Percentiles rank a stretch among this genome's conserved stretches.
Evolutionary conservation across 306 rosid species (phyloP).

Genomic region (Sindora glabra): DNA sequence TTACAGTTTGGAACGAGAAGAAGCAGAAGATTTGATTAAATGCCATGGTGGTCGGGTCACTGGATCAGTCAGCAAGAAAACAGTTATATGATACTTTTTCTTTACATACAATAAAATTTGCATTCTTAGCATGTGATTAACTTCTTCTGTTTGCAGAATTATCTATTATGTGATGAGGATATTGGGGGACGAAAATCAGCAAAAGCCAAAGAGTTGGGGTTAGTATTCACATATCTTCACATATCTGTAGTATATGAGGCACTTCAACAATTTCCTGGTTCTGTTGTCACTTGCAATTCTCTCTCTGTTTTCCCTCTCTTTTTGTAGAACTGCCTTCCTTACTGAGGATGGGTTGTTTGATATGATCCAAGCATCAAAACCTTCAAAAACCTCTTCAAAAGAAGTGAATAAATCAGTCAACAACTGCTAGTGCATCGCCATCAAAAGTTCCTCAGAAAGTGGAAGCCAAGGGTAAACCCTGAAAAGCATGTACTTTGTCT

Average conservation of each 20-base stretch:
- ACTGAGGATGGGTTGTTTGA: constrained; percentile 93
- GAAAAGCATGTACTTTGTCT: neutral
- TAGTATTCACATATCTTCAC: constrained; percentile 28
- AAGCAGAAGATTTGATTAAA: constrained; percentile 95
- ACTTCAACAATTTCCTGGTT: neutral
- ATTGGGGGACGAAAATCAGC: constrained; percentile 86
- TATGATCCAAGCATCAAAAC: constrained; percentile 52
- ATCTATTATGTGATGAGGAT: constrained; percentile 95
- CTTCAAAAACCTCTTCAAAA: constrained; percentile 37
- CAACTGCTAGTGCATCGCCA: constrained; percentile 30
- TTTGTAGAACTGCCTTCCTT: constrained; percentile 63
- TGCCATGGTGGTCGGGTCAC: constrained; percentile 94
- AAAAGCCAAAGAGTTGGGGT: constrained; percentile 98
- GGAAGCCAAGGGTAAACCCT: constrained; percentile 58
- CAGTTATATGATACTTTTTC: constrained; percentile 49
- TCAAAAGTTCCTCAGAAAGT: constrained; percentile 40
- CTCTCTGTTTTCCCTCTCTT: constrained; percentile 8
- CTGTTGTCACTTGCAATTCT: neutral
- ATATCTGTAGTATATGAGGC: neutral
- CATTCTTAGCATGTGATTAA: constrained; percentile 8
- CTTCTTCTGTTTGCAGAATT: constrained; percentile 59
- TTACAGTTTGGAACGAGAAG: constrained; percentile 92
- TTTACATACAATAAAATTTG: constrained; percentile 5
- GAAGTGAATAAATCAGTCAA: constrained; percentile 38
- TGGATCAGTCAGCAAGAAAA: constrained; percentile 94